Evolutionary conservation across 164 flowering plant genomes (phyloP).

Genomic region (Aristolochia californica): DNA sequence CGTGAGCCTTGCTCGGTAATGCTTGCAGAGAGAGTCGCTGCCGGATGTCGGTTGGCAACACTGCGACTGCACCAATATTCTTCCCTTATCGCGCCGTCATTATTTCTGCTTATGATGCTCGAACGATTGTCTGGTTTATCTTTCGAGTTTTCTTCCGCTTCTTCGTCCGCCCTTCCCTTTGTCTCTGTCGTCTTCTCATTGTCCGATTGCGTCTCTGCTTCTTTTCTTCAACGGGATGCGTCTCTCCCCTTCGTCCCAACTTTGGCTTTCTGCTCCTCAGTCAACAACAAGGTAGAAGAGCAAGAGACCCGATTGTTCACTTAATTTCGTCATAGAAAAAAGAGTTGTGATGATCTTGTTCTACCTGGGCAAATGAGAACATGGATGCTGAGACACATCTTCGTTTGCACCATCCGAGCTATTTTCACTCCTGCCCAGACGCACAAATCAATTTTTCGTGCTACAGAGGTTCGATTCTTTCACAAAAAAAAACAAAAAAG

Average conservation of each 20-base stretch:
- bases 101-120: background rate
- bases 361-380: no score
- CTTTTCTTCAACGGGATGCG: background rate
- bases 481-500: no score
- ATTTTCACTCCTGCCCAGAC: no score
- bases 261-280: background rate
- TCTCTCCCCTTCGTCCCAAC: background rate
- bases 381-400: no score
- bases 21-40: slow-evolving; percentile 83
- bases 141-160: background rate
- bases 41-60: slow-evolving; percentile 75
- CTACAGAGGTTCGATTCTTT: no score
- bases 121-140: background rate
- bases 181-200: background rate
- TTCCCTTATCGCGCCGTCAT: background rate
- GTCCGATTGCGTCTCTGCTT: background rate
- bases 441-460: no score
- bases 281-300: no score
- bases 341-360: no score
- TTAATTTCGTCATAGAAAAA: no score
- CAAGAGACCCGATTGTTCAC: no score
- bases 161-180: background rate
- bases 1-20: slow-evolving; percentile 45
- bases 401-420: no score
- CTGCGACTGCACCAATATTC: slow-evolving; percentile 72